These are phyloP conservation scores for Aspergillus asperescens DNA, from an alignment of 495 filamentous ascomycete species.

Conservation along the genomic window DNA sequence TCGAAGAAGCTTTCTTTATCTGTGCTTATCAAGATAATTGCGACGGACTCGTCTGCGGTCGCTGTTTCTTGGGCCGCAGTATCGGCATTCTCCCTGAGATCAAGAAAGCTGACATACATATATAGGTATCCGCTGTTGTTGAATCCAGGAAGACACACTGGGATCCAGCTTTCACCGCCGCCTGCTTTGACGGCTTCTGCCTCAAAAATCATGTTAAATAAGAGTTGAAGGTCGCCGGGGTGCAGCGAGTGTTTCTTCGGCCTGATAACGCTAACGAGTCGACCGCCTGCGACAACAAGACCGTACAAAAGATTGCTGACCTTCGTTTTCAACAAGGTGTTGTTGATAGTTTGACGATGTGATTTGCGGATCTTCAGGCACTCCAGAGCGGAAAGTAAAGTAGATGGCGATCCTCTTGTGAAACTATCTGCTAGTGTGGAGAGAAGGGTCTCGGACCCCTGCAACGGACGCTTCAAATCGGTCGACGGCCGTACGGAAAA, in stretches of 20 bases:
- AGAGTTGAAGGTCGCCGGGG: conserved; percentile 88
- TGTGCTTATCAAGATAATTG: conserved; percentile 85
- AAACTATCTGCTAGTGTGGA: conserved; percentile 92
- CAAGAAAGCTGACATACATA: conserved; percentile 96
- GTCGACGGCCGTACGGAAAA: conserved; percentile 88
- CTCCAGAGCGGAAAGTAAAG: conserved; percentile 83
- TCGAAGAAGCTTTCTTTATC: conserved; percentile 92
- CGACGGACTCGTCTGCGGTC: conserved; percentile 67
- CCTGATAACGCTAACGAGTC: conserved; percentile 87
- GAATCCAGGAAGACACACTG: conserved; percentile 92
- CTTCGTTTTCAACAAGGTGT: conserved; percentile 71
- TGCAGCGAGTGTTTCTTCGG: conserved; percentile 95
- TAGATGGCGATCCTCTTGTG: conserved; percentile 83
- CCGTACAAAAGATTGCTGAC: conserved; percentile 80
- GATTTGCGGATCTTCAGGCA: conserved; percentile 83
- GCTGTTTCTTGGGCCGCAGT: conserved; percentile 31
- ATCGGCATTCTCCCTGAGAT: conserved; percentile 33
- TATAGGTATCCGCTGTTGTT: conserved; percentile 97
- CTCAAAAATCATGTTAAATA: conserved; percentile 99
- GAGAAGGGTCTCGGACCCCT: conserved; percentile 87
- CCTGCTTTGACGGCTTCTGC: conserved; percentile 80
- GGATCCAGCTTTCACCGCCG: conserved; percentile 96
- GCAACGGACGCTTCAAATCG: conserved; percentile 84
- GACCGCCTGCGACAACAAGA: conserved; percentile 87
- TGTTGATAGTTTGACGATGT: conserved; percentile 81